These are phyloP conservation scores for Pythium insidiosum DNA, from an alignment of 352 stramenopile genomes.

Conservation along the genomic window DNA sequence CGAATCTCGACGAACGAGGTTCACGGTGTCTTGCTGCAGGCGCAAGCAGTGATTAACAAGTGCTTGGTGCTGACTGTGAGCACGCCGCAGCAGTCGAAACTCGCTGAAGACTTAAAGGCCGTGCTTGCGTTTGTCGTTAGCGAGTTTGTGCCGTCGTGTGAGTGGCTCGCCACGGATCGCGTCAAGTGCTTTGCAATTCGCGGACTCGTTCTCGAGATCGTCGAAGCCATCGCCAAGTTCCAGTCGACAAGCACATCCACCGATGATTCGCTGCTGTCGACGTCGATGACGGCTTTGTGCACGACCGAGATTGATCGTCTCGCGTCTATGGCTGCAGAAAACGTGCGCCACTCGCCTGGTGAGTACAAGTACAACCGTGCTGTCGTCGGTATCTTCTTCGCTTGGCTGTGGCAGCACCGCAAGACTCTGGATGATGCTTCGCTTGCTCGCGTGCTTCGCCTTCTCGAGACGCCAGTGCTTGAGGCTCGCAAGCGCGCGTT, in stretches of 20 bases:
- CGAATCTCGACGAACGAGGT: conserved; percentile 48
- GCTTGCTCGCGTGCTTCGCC: conserved; percentile 8
- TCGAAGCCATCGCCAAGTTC: conserved; percentile 31
- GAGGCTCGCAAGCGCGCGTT: conserved; percentile 55
- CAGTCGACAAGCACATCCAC: conserved; percentile 14
- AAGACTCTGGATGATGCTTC: conserved; percentile 3
- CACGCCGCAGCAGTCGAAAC: conserved; percentile 1
- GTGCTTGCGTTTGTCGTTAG: conserved; percentile 22
- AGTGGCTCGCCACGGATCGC: conserved; percentile 35
- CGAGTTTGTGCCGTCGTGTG: conserved; percentile 27
- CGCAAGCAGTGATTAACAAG: conserved; percentile 39
- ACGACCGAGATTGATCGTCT: conserved; percentile 4
- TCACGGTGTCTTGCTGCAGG: conserved; percentile 55
- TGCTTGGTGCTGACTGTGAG: conserved; percentile 6
- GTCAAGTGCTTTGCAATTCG: conserved; percentile 33
- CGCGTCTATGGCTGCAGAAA: neutral
- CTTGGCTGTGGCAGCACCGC: conserved; percentile 4
- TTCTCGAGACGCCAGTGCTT: conserved; percentile 36
- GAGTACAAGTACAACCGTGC: conserved; percentile 14
- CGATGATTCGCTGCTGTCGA: conserved; percentile 5
- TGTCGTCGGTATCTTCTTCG: conserved; percentile 15
- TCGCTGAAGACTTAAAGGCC: too few species aligned
- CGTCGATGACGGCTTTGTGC: neutral
- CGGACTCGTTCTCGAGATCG: conserved; percentile 37
- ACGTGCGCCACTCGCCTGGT: conserved; percentile 6